phyloP scores from a whole-genome alignment of 768 basidiomycete genomes.

The Serendipita sp. region DNA sequence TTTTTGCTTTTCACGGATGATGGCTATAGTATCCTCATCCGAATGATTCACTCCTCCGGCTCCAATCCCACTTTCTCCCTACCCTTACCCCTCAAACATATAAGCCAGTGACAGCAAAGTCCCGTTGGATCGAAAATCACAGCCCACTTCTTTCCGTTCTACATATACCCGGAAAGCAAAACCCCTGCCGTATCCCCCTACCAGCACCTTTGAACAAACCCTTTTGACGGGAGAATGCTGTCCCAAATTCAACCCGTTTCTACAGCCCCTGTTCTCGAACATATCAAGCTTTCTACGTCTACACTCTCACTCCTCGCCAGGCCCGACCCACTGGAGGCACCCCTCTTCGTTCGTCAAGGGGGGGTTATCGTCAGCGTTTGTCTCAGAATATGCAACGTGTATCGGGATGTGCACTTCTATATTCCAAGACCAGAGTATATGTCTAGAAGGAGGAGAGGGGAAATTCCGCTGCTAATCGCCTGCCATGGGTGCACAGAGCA shows the following conservation, averaged over 20 bases:
- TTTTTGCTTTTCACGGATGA: too few species aligned
- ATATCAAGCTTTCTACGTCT: background rate
- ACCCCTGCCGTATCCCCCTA: too few species aligned
- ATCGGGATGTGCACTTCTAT: background rate
- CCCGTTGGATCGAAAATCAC: too few species aligned
- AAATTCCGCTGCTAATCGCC: background rate
- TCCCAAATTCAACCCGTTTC: background rate
- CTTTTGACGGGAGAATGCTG: background rate
- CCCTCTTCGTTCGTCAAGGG: background rate
- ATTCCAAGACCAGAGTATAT: background rate
- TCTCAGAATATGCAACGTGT: background rate
- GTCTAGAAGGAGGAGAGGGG: background rate
- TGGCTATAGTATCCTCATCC: too few species aligned
- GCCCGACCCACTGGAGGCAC: background rate
- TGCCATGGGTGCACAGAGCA: slow-evolving; percentile 3
- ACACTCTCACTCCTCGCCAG: background rate
- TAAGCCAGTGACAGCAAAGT: too few species aligned
- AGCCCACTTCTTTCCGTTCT: too few species aligned
- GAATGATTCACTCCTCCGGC: too few species aligned
- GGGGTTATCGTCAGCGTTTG: background rate
- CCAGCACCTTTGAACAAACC: too few species aligned
- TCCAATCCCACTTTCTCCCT: too few species aligned
- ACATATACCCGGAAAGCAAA: too few species aligned
- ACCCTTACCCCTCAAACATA: too few species aligned
- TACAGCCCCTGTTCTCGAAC: background rate